These are phyloP conservation scores for Cladosporium sp. DNA, from an alignment of 2,329 filamentous ascomycete genomes.

Conservation along the genomic window DNA sequence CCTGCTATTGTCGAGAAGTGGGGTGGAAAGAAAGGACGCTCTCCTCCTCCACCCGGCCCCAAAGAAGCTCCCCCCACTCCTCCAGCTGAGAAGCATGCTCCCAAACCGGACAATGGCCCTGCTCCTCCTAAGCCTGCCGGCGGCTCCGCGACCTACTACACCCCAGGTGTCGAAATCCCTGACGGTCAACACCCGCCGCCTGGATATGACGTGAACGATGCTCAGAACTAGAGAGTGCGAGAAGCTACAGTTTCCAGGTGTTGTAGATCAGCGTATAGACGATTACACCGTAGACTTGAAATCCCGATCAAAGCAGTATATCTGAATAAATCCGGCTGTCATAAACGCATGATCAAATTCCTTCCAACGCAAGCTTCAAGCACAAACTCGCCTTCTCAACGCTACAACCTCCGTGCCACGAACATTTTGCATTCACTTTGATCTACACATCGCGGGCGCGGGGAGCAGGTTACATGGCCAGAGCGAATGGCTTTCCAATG, in stretches of 20 bases:
- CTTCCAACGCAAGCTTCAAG: neutral
- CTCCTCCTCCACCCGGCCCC: neutral
- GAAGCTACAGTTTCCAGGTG: neutral
- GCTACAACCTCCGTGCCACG: too few relatives aligned
- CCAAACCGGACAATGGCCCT: neutral
- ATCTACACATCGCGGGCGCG: slow-evolving; percentile 2
- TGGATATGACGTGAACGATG: slow-evolving; percentile 5
- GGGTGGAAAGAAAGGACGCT: slow-evolving; percentile 5
- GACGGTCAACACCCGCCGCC: slow-evolving; percentile 27
- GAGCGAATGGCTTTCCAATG: neutral
- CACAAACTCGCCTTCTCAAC: neutral
- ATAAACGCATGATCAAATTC: neutral
- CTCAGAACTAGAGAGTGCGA: slow-evolving; percentile 6
- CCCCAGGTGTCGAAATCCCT: slow-evolving; percentile 27
- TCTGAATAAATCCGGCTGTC: neutral
- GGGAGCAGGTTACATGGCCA: neutral
- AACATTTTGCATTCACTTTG: neutral
- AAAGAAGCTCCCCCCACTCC: neutral
- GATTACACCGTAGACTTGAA: neutral
- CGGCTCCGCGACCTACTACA: slow-evolving; percentile 25
- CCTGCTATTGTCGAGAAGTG: slow-evolving; percentile 26
- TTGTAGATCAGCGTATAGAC: neutral
- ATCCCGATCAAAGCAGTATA: neutral
- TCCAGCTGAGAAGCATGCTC: neutral
- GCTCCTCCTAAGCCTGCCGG: neutral